Evolutionary conservation across 352 stramenopile genomes (phyloP).

Genomic region (Pythium coloratum): DNA sequence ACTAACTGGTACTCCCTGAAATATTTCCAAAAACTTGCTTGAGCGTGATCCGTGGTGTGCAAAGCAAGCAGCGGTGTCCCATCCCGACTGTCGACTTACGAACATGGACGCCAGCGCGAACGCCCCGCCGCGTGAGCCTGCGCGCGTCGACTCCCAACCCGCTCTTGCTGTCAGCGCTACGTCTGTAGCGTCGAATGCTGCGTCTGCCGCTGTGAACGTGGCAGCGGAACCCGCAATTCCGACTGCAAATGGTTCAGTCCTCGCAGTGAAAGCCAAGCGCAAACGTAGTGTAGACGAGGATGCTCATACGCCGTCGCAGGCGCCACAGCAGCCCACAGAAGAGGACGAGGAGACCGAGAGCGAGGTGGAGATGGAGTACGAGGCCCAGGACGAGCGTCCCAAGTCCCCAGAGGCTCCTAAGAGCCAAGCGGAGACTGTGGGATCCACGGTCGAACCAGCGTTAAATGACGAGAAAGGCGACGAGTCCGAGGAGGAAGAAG

Average conservation of each 20-base stretch:
- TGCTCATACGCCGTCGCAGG: neutral
- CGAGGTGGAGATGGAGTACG: neutral
- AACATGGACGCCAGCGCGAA: no score
- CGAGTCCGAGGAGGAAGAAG: neutral
- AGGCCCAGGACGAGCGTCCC: neutral
- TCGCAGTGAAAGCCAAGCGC: neutral
- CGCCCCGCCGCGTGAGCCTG: no score
- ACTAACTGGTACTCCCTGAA: no score
- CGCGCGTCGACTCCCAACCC: no score
- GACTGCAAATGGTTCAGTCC: neutral
- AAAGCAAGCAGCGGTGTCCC: no score
- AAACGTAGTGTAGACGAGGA: neutral
- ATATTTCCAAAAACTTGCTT: no score
- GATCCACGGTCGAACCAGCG: neutral
- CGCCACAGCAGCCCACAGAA: neutral
- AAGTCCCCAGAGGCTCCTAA: neutral
- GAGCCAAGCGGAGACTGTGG: neutral
- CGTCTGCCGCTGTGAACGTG: neutral
- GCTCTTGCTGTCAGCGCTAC: no score
- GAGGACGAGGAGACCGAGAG: neutral
- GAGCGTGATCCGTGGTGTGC: no score
- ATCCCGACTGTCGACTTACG: no score
- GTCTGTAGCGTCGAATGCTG: no score
- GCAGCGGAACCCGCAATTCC: neutral
- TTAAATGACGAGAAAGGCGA: neutral